A percentile compares a stretch with the other conserved stretches of the same genome.
These are phyloP conservation scores for Leccinum subatratum DNA, from an alignment of 1,284 basidiomycete genomes.

Conservation along the genomic window DNA sequence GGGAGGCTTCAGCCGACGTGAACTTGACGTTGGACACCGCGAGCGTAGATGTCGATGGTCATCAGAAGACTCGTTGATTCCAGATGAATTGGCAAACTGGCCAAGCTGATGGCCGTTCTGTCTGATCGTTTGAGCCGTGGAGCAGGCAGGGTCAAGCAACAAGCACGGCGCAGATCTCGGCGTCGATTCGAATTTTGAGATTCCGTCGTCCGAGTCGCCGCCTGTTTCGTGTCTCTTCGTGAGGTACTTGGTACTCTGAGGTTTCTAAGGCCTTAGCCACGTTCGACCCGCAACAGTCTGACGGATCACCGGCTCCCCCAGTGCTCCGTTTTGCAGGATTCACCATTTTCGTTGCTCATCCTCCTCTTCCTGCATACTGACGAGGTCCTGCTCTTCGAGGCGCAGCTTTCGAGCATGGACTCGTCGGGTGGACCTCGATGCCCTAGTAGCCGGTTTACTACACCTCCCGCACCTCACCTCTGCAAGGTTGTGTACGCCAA, in stretches of 20 bases:
- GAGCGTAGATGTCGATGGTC: slow-evolving; percentile 30
- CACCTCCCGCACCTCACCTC: slow-evolving; percentile 51
- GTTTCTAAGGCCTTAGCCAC: slow-evolving; percentile 33
- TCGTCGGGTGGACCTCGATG: slow-evolving; percentile 51
- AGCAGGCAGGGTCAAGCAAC: slow-evolving; percentile 20
- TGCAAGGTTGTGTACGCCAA: slow-evolving; percentile 23
- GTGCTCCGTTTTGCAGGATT: slow-evolving; percentile 46
- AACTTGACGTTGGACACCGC: slow-evolving; percentile 7
- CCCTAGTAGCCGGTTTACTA: slow-evolving; percentile 47
- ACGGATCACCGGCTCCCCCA: slow-evolving; percentile 10
- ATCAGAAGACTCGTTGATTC: slow-evolving; percentile 42
- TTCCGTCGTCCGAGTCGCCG: slow-evolving; percentile 61
- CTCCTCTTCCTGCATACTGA: slow-evolving; percentile 90
- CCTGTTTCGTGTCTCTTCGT: slow-evolving; percentile 53
- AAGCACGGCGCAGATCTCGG: slow-evolving; percentile 58
- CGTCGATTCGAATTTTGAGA: slow-evolving; percentile 35
- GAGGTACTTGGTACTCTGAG: slow-evolving; percentile 38
- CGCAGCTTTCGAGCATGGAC: slow-evolving; percentile 38
- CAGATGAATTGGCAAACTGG: slow-evolving; percentile 48
- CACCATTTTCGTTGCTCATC: slow-evolving; percentile 69
- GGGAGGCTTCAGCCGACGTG: slow-evolving; percentile 63
- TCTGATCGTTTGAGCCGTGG: slow-evolving; percentile 11
- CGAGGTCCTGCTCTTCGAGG: slow-evolving; percentile 56
- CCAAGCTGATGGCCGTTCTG: slow-evolving; percentile 41
- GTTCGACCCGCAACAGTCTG: slow-evolving; percentile 9